Conservation (phyloP, 352 stramenopile genomes). For the Phytophthora syringae region DNA sequence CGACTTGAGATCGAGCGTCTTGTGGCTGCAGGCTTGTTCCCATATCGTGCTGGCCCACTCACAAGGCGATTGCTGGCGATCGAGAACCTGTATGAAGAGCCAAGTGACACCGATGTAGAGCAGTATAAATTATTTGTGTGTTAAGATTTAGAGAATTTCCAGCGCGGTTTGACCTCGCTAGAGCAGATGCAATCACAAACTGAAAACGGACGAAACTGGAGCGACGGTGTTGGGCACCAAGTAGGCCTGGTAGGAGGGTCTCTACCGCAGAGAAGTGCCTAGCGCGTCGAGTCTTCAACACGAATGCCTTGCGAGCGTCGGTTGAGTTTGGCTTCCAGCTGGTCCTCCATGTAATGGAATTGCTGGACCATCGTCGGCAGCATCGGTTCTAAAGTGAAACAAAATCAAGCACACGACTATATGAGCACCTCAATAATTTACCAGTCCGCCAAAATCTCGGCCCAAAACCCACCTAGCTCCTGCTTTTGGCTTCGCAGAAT, state of each 20-base stretch:
- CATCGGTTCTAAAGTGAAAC: constrained; percentile 59
- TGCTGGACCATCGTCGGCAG: constrained; percentile 79
- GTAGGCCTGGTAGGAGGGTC: neutral
- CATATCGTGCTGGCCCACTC: constrained; percentile 55
- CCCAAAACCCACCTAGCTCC: constrained; percentile 56
- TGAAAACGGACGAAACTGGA: constrained; percentile 15
- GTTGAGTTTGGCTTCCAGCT: constrained; percentile 69
- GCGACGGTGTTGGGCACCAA: constrained; percentile 1
- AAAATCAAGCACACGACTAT: neutral
- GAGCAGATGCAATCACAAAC: constrained; percentile 32
- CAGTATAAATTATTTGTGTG: constrained; percentile 56
- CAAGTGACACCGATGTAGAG: constrained; percentile 12
- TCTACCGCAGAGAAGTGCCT: constrained; percentile 6
- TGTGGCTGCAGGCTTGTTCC: constrained; percentile 49
- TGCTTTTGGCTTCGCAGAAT: constrained; percentile 79
- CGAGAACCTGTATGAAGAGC: constrained; percentile 60
- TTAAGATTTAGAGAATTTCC: constrained; percentile 28
- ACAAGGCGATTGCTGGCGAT: constrained; percentile 55
- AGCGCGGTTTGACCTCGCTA: constrained; percentile 2
- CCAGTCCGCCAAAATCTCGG: neutral
- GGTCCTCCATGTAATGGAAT: constrained; percentile 82
- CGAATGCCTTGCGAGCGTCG: constrained; percentile 55
- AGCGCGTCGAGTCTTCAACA: constrained; percentile 46
- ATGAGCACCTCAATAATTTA: constrained; percentile 10
- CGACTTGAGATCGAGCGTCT: constrained; percentile 68